Base-by-base conservation (phyloP, 2,329 filamentous ascomycete genomes). In the Colletotrichum tamarilloi region DNA sequence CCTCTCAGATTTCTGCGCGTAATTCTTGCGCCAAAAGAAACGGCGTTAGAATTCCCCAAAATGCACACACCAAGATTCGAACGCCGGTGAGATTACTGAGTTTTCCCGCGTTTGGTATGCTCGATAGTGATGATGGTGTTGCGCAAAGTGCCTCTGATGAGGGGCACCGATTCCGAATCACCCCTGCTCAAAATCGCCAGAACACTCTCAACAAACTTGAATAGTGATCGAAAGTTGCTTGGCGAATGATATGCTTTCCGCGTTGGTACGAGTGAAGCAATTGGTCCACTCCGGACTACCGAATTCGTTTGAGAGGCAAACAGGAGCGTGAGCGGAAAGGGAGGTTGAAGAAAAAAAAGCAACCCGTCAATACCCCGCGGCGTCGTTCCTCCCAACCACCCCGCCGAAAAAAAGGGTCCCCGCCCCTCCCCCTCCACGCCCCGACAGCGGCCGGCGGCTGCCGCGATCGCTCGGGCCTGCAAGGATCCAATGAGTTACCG, bases 391-490 rank as follows among this genome's bases (percentile, higher is more conserved):
- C 32, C 28, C 62, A 53, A 35, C 60, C 28, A 26, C 52, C 62
- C 62, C 52, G 32, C 62, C 22, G 19, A 32, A 42, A 63, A 53
- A 65, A 46, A 57, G 19, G 32, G 52, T 9, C 22, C n/a, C 30
- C 30, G 28, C 22, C 52, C 30, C 30, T 30, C 24, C 52, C 38
- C 38, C 38, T 42, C 16, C 16, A 35, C 32, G 32, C 38, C 38
- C 62, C 62, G 52, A 57, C 28, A 57, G 52, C 52, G 62, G 62
- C 62, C 52, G 62, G 62, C 62, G 28, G 65, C 56, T 55, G 68
- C 62, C 46, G 62, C 46, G 35, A 60, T 71, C 46, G 49, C 32
- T 35, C 32, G 11, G 32, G 32, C 64, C 57, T 67, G 65, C 56
- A 67, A 60, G 55, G 55, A 26, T 52, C 22, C 5, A 5, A 6